Evolutionary conservation across 192 early-diverging fungal species (phyloP).

Genomic region (Chytriomyces hyalinus): DNA sequence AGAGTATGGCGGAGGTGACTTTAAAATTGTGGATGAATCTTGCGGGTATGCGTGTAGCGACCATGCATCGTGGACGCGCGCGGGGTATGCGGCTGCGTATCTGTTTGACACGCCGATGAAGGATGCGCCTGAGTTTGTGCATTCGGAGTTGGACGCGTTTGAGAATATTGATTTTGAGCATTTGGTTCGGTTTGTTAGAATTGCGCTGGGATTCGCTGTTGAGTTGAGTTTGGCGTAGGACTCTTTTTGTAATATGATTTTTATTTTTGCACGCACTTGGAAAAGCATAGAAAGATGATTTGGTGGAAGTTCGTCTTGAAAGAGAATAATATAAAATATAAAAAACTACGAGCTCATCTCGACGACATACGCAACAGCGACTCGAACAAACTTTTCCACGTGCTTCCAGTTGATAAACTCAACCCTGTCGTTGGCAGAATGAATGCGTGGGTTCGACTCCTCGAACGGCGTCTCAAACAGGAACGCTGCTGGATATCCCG

Average conservation of each 20-base stretch:
- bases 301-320: too few relatives aligned
- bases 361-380: slow-evolving; percentile 82
- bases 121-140: slow-evolving; percentile 66
- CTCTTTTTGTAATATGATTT: neutral
- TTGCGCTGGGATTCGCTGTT: slow-evolving; percentile 36
- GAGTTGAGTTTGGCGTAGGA: slow-evolving; percentile 28
- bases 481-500: slow-evolving; percentile 84
- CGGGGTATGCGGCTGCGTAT: slow-evolving; percentile 83
- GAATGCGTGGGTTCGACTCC: slow-evolving; percentile 63
- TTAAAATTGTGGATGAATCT: slow-evolving; percentile 64
- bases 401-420: slow-evolving; percentile 81
- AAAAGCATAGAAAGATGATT: too few relatives aligned
- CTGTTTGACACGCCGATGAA: slow-evolving; percentile 49
- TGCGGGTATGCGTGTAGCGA: slow-evolving; percentile 89
- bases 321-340: too few relatives aligned
- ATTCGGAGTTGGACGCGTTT: slow-evolving; percentile 75
- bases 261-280: too few relatives aligned
- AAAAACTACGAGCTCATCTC: slow-evolving; percentile 52
- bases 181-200: slow-evolving; percentile 71
- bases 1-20: slow-evolving; percentile 59
- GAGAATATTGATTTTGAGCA: slow-evolving; percentile 81
- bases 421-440: slow-evolving; percentile 76
- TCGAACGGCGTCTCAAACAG: slow-evolving; percentile 59
- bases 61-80: slow-evolving; percentile 84
- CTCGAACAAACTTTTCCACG: slow-evolving; percentile 86